Conservation (phyloP, 805 yeast species). For the Metschnikowia lachancei region DNA sequence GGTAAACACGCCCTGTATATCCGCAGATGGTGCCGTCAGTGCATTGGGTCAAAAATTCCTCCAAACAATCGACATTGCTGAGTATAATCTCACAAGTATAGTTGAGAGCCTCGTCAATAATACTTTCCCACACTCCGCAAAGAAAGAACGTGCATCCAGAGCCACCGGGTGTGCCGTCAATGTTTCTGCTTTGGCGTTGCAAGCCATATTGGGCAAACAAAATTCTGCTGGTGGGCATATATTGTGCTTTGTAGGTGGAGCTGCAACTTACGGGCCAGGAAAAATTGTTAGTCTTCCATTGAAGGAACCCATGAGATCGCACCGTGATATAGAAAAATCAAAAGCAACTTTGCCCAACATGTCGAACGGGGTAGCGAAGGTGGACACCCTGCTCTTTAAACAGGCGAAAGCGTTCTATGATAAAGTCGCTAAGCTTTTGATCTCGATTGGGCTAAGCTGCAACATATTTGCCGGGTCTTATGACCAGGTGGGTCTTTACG, state of each 20-base stretch:
- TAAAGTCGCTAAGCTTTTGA: slow-evolving; percentile 46
- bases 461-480: slow-evolving; percentile 63
- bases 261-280: slow-evolving; percentile 67
- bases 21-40: slow-evolving; percentile 11
- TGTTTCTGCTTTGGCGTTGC: slow-evolving; percentile 41
- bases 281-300: slow-evolving; percentile 52
- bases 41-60: slow-evolving; percentile 35
- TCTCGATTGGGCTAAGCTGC: slow-evolving; percentile 52
- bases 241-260: slow-evolving; percentile 58
- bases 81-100: slow-evolving; percentile 48
- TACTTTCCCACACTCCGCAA: slow-evolving; percentile 43
- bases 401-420: slow-evolving; percentile 48
- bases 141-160: slow-evolving; percentile 48
- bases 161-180: slow-evolving; percentile 61
- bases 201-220: slow-evolving; percentile 40
- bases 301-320: slow-evolving; percentile 65
- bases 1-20: slow-evolving; percentile 31
- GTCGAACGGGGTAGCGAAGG: slow-evolving; percentile 29
- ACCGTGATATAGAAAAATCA: slow-evolving; percentile 54
- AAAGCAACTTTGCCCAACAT: slow-evolving; percentile 32
- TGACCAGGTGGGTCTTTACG: slow-evolving; percentile 66
- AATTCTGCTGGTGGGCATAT: slow-evolving; percentile 52
- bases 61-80: slow-evolving; percentile 48
- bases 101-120: slow-evolving; percentile 50
- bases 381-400: slow-evolving; percentile 30